These are phyloP conservation scores for Fraxinus floribunda DNA, from an alignment of 305 asterid species.

Conservation along the genomic window DNA sequence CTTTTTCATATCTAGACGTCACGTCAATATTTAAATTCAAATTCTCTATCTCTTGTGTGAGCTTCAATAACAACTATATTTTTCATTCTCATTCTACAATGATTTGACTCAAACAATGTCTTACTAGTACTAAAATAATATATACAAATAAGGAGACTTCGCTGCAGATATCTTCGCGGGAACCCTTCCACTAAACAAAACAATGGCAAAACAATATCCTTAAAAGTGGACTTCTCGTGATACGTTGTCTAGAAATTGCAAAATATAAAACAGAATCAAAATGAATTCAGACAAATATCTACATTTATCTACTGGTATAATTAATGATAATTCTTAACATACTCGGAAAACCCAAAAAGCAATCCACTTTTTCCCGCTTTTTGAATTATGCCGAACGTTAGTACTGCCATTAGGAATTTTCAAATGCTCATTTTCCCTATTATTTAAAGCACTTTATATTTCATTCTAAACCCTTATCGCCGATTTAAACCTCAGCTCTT, in stretches of 20 bases:
- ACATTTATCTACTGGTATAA: slow-evolving; percentile 11
- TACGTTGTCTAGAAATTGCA: background rate
- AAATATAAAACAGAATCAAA: no score
- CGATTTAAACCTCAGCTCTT: slow-evolving; percentile 26
- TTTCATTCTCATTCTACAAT: no score
- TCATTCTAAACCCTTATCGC: slow-evolving; percentile 32
- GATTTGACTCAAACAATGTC: no score
- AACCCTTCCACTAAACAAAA: background rate
- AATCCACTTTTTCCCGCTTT: background rate
- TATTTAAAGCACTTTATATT: slow-evolving; percentile 21
- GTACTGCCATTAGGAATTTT: slow-evolving; percentile 41
- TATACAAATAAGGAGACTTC: background rate
- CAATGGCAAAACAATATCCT: background rate
- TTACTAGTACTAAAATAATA: background rate
- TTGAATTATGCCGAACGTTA: slow-evolving; percentile 11
- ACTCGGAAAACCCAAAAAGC: slow-evolving; percentile 25
- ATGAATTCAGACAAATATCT: background rate
- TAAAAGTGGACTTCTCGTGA: background rate
- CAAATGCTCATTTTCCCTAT: slow-evolving; percentile 23
- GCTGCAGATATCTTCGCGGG: background rate
- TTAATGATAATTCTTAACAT: background rate
- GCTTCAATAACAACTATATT: no score
- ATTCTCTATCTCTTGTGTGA: no score
- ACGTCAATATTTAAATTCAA: no score
- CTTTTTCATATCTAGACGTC: background rate